Evolutionary conservation across 129 eudicot species (phyloP), one percentile per base, ranked within the genome.

Genomic region (Smallanthus sonchifolius): DNA sequence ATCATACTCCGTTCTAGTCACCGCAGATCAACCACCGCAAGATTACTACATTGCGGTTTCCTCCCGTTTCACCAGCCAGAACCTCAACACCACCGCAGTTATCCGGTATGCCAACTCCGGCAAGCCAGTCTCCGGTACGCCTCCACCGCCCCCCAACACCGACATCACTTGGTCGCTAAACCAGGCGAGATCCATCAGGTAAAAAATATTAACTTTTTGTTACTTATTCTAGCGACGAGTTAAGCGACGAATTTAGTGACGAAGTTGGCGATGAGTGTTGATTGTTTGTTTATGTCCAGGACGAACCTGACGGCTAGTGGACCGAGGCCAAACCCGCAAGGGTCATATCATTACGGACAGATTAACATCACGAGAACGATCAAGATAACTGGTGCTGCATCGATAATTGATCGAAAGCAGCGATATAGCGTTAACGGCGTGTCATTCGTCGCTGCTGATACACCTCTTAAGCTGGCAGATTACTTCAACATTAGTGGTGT

Each of bases 241-340:
- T 38, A 1, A 38, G 19, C 1, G 17, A 10, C 3, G n/a, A 8
- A 38, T 44, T 47, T 34, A 2, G 49, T 6, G 48, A 66, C 37
- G 40, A 30, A 1, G 24, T 4, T 19, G 3, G 14, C 17, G 17
- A 28, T 7, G 7, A 57, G 28, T 10, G 28, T 32, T 69, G 51
- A 35, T 20, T 47, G 28, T 69, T 69, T 72, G 16, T 80, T 16
- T 76, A 6, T 0, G 20, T 74, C 44, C 79, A 88, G 97, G 93
- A 92, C 97, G n/a, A 92, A 92, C 62, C 75, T 92, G 56, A 92
- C 96, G 0, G 96, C 98, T 2, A 92, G 98, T 76, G 98, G 98
- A 39, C 96, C 98, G 1, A 87, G 97, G 70, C 97, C 97, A 8
- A 92, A 92, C 85, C 97, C 97, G 19, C 97, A 92, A 81, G 97